Evolutionary conservation across 768 basidiomycete genomes (phyloP), one percentile per base, ranked within the genome.

Genomic region (Hygrophoropsis aurantiaca): DNA sequence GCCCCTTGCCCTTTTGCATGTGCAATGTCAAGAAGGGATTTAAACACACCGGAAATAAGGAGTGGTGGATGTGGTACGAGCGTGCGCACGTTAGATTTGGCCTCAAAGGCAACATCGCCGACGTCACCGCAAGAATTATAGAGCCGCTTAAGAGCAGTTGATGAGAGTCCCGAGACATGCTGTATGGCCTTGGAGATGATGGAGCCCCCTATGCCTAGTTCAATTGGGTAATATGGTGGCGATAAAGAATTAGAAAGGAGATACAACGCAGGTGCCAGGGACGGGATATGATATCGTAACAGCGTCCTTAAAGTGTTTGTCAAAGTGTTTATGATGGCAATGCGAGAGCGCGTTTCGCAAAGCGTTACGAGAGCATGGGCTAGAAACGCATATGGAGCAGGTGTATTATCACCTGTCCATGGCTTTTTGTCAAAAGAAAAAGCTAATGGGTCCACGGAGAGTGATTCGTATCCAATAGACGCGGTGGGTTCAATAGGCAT

Each of bases 91-190:
- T 79, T 87, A 3, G 82, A 81, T 60, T 87, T 92, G 9, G 92
- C 90, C 47, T 81, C 79, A 56, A 83, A 92, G 1, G 94, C 94
- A 7, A 94, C 90, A 60, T 94, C 90, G 0, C 94, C 94, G 20
- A 82, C 78, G 65, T 97, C 94, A 4, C 94, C 94, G 26, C 73
- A 80, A 36, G 77, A 69, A 52, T 83, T 85, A 62, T 90, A 89
- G 11, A 92, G 64, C 46, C 71, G 77, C 64, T 72, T 82, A 38
- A 86, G 74, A 11, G 84, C 76, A 7, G 73, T 63, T 16, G 74
- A 56, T 5, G 79, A 76, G 24, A 87, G 68, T 18, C 87, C 87
- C 13, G 87, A 90, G 25, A 87, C 77, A 50, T 82, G 76, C 57
- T 82, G 84, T n/a, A 90, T 78, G 6, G 85, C 80, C 48, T 79